These are phyloP conservation scores for Tetrapisispora fleetii DNA, from an alignment of 805 yeast species.

Conservation along the genomic window DNA sequence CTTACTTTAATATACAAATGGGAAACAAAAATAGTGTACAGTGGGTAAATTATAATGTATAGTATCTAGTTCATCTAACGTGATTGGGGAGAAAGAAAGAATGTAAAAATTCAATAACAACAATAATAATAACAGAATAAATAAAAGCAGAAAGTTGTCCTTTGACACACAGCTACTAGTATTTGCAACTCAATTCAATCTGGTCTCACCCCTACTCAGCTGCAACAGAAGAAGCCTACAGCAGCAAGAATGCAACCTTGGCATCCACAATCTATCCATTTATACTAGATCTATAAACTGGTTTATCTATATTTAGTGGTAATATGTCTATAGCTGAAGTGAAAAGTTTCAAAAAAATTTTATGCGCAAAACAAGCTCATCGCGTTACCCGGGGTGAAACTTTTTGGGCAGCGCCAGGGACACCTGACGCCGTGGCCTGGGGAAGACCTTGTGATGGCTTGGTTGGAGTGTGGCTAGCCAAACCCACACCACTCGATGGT, in stretches of 20 bases:
- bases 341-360: neutral
- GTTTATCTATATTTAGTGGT: too few relatives aligned
- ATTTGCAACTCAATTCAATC: neutral
- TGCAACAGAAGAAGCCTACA: too few relatives aligned
- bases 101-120: too few relatives aligned
- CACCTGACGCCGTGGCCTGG: too few relatives aligned
- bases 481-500: constrained; percentile 96
- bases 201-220: neutral
- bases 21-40: neutral
- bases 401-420: neutral
- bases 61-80: neutral
- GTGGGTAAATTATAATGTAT: neutral
- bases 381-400: neutral
- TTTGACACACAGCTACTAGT: neutral
- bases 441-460: too few relatives aligned
- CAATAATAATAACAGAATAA: too few relatives aligned
- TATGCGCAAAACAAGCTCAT: neutral
- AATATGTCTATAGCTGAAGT: neutral
- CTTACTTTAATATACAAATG: neutral
- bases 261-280: too few relatives aligned
- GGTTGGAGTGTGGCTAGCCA: constrained; percentile 57
- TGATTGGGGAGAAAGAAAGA: neutral
- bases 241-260: too few relatives aligned
- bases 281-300: too few relatives aligned
- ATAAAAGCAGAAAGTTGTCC: neutral